Percentiles rank a stretch among this genome's conserved stretches.
Conservation (phyloP, 306 rosid species). For the Clitoria ternatea region DNA sequence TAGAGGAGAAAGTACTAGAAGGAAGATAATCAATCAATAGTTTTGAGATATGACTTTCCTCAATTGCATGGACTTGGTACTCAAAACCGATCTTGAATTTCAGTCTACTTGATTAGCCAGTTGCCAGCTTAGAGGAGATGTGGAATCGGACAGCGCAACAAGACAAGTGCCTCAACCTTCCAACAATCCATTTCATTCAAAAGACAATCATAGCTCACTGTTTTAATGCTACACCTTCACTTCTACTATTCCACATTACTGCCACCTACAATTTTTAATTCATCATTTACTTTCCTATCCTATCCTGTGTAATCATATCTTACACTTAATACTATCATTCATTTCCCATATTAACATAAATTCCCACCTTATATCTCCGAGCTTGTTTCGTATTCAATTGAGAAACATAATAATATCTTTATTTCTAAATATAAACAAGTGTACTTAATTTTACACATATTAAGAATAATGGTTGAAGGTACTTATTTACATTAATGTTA, state of each 20-base stretch:
- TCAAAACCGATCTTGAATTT: conserved; percentile 26
- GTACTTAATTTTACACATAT: no score
- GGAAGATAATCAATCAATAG: conserved; percentile 18
- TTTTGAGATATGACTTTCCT: conserved; percentile 23
- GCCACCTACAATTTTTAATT: background rate
- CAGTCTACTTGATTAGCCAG: conserved; percentile 25
- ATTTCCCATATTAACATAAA: no score
- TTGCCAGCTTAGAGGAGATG: conserved; percentile 13
- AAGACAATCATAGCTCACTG: conserved; percentile 27
- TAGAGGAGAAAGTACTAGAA: conserved; percentile 42
- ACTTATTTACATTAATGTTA: no score
- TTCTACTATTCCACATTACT: conserved; percentile 25
- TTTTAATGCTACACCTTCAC: conserved; percentile 18
- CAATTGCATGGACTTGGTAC: conserved; percentile 27
- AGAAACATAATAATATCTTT: no score
- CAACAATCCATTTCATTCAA: conserved; percentile 17
- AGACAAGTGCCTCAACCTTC: conserved; percentile 25
- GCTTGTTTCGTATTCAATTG: no score
- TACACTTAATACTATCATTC: no score
- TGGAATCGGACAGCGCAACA: conserved; percentile 12
- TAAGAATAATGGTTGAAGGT: no score
- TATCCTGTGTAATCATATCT: background rate
- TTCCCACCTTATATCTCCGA: no score
- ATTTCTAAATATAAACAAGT: no score
- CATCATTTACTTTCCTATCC: background rate